These are phyloP conservation scores for Centrapalus pauciflorus DNA, from an alignment of 129 eudicot genomes.

Conservation along the genomic window DNA sequence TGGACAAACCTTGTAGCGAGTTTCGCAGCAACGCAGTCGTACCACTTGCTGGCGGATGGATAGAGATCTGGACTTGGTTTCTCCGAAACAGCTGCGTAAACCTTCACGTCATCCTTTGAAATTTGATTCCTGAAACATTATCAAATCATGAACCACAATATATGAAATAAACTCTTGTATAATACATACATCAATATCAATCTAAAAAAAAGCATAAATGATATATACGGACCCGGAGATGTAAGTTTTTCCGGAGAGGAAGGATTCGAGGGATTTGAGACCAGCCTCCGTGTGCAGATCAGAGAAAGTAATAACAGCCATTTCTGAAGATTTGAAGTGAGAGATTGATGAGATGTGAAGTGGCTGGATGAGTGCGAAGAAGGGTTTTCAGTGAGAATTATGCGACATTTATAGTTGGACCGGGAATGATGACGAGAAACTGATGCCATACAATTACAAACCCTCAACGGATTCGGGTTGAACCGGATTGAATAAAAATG, in stretches of 20 bases:
- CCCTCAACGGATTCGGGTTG: conserved; percentile 13
- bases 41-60: conserved; percentile 90
- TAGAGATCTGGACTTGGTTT: conserved; percentile 58
- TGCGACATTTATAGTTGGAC: conserved; percentile 12
- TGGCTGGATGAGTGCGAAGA: not conserved
- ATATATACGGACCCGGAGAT: conserved; percentile 58
- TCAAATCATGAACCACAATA: not conserved
- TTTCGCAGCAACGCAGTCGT: conserved; percentile 36
- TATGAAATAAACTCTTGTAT: not conserved
- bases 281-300: conserved; percentile 92
- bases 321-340: conserved; percentile 5
- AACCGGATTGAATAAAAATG: not conserved
- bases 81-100: conserved; percentile 58
- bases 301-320: conserved; percentile 70
- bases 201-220: not conserved
- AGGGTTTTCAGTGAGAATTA: not conserved
- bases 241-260: conserved; percentile 64
- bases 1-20: conserved; percentile 55
- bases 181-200: not conserved
- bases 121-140: conserved; percentile 40
- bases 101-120: conserved; percentile 86
- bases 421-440: not conserved
- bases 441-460: conserved; percentile 3
- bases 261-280: conserved; percentile 58
- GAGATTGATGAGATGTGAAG: conserved; percentile 7